A percentile compares a stretch with the other conserved stretches of the same genome.
Conservation (phyloP, 768 basidiomycete species). For the Russula emetica region DNA sequence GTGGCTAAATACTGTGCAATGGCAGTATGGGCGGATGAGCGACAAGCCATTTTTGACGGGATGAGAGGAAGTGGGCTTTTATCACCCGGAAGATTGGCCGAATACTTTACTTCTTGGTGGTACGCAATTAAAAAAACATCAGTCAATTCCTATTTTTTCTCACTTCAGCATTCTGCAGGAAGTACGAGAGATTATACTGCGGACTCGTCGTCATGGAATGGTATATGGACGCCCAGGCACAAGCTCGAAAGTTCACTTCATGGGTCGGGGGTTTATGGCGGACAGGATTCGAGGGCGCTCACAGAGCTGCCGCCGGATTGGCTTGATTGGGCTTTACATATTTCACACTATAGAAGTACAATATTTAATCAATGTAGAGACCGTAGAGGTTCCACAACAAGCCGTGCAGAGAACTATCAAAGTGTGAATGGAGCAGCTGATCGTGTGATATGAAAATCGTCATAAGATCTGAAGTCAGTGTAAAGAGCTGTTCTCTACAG, state of each 20-base stretch:
- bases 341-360: conserved; percentile 9
- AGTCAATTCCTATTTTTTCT: background rate
- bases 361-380: conserved; percentile 27
- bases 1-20: conserved; percentile 83
- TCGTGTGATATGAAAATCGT: background rate
- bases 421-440: background rate
- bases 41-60: conserved; percentile 33
- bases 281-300: conserved; percentile 60
- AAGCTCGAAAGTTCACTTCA: conserved; percentile 47
- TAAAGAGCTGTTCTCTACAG: conserved; percentile 1
- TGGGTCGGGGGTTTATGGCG: conserved; percentile 64
- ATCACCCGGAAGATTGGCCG: conserved; percentile 43
- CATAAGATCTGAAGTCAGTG: background rate
- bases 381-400: conserved; percentile 10
- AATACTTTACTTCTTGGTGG: conserved; percentile 67
- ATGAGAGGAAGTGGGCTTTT: conserved; percentile 52
- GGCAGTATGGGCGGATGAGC: conserved; percentile 74
- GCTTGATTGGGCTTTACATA: conserved; percentile 29
- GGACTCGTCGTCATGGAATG: conserved; percentile 52
- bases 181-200: conserved; percentile 51
- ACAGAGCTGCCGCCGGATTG: conserved; percentile 68
- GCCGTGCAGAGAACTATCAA: background rate
- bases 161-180: conserved; percentile 40
- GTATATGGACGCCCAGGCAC: conserved; percentile 60
- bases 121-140: conserved; percentile 36